These are phyloP conservation scores for Rhododendron mucronatum DNA, from an alignment of 148 eudicot species.

Conservation along the genomic window DNA sequence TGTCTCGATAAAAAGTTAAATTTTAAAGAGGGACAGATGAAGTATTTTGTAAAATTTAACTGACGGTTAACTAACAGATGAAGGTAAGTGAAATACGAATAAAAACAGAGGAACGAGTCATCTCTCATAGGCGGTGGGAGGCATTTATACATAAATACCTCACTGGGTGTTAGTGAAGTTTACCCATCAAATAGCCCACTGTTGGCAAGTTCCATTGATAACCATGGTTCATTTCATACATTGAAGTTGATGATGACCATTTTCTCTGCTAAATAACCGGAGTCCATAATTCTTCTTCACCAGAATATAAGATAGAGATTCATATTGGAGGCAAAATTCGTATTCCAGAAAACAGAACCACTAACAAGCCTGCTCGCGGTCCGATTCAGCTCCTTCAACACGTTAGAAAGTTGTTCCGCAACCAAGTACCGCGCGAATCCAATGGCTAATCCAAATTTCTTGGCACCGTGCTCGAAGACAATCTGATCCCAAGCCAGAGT, in stretches of 20 bases:
- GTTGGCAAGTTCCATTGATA: not conserved
- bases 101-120: not conserved
- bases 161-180: not conserved
- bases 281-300: not conserved
- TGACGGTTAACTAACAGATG: too few species aligned
- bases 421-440: not conserved
- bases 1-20: too few species aligned
- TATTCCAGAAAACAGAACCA: not conserved
- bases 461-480: not conserved
- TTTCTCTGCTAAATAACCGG: too few species aligned
- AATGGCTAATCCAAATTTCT: not conserved
- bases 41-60: too few species aligned
- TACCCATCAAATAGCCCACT: not conserved
- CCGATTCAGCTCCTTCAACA: not conserved
- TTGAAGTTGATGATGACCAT: too few species aligned
- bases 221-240: too few species aligned
- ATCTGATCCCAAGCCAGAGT: not conserved
- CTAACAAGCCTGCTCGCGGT: not conserved
- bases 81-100: too few species aligned
- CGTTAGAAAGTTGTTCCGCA: not conserved
- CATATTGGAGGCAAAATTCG: not conserved
- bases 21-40: too few species aligned
- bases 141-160: not conserved
- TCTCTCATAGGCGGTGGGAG: not conserved
- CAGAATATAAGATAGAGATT: not conserved